Evolutionary conservation across 306 rosid genomes (phyloP).

Genomic region (Vigna nakashimae): DNA sequence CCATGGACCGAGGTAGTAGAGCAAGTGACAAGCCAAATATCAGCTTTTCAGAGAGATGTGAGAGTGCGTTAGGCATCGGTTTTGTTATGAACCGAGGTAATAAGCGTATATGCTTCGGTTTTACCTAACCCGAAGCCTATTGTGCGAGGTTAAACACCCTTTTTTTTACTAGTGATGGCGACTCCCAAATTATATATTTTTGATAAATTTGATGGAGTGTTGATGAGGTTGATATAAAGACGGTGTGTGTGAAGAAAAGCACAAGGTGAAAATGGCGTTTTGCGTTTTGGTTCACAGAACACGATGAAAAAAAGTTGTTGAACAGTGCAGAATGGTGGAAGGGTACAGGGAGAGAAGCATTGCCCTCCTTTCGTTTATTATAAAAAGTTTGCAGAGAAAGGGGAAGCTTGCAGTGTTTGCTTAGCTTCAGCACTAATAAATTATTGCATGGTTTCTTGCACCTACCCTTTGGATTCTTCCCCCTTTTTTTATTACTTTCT

Average conservation of each 20-base stretch:
- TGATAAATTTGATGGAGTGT: too few relatives aligned
- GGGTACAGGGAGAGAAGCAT: conserved; percentile 29
- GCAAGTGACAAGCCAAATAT: too few relatives aligned
- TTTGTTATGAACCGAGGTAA: too few relatives aligned
- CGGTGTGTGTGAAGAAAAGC: not conserved
- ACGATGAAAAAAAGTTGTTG: not conserved
- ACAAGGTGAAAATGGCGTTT: not conserved
- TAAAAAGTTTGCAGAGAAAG: conserved; percentile 40
- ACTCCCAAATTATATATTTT: too few relatives aligned
- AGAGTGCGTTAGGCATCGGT: too few relatives aligned
- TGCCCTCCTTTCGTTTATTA: conserved; percentile 58
- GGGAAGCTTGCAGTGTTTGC: conserved; percentile 49
- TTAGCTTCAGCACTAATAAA: conserved; percentile 68
- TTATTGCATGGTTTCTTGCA: conserved; percentile 48
- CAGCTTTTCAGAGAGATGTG: too few relatives aligned
- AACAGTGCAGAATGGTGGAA: conserved; percentile 10
- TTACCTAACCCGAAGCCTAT: too few relatives aligned
- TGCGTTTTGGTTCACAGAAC: not conserved
- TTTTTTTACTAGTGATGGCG: too few relatives aligned
- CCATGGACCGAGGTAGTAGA: too few relatives aligned
- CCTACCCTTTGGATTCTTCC: conserved; percentile 66
- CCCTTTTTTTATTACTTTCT: conserved; percentile 39
- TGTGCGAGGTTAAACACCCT: too few relatives aligned
- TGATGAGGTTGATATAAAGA: too few relatives aligned
- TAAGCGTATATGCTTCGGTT: too few relatives aligned